Conservation (phyloP, 106 monocot species). For the Apostasia shenzhenica region DNA sequence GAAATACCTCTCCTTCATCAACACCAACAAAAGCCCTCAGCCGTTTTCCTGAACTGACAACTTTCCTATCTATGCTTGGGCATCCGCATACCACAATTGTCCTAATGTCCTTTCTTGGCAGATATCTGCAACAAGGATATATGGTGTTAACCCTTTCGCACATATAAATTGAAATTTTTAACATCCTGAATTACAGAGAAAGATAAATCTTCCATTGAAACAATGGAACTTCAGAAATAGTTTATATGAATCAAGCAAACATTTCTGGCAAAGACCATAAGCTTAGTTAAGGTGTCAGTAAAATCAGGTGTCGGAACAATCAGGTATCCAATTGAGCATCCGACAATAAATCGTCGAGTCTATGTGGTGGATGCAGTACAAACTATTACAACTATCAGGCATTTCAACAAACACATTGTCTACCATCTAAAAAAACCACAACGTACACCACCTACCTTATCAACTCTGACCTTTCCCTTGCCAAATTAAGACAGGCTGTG, state of each 20-base stretch:
- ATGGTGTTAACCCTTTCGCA: not conserved
- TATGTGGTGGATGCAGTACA: too few species aligned
- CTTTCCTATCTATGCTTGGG: conserved; percentile 85
- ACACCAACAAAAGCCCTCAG: conserved; percentile 81
- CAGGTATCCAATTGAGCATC: too few species aligned
- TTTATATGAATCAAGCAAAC: too few species aligned
- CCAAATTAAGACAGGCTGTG: conserved; percentile 50
- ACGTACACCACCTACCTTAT: conserved; percentile 38
- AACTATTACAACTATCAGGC: not conserved
- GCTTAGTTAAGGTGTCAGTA: too few species aligned
- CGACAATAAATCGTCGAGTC: too few species aligned
- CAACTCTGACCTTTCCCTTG: conserved; percentile 37
- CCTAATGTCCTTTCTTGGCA: conserved; percentile 71
- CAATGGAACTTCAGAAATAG: too few species aligned
- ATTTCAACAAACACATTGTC: conserved; percentile 9
- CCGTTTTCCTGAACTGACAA: conserved; percentile 89
- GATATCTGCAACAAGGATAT: conserved; percentile 43
- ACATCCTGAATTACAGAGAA: not conserved
- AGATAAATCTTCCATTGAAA: not conserved
- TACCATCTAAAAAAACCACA: not conserved
- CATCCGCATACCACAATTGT: conserved; percentile 59
- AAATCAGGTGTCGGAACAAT: too few species aligned
- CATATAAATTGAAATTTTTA: not conserved
- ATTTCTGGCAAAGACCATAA: too few species aligned
- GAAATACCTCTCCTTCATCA: conserved; percentile 73